phyloP scores from a whole-genome alignment of 768 basidiomycete genomes.

The Mycena olivaceomarginata region DNA sequence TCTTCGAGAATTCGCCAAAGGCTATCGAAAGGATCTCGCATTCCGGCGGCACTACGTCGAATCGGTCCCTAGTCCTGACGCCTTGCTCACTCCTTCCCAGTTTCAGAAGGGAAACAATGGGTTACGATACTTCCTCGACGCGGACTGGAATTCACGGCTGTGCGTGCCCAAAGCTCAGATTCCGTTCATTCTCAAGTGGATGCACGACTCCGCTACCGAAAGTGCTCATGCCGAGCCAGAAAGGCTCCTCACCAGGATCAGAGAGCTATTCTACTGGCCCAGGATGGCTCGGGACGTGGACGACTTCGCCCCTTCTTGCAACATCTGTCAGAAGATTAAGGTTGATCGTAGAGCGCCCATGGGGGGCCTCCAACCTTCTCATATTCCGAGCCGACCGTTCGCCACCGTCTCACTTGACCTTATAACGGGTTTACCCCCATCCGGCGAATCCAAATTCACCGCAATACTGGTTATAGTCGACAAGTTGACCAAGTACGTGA shows the following conservation, averaged over 20 bases:
- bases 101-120: constrained; percentile 26
- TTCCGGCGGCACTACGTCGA: not conserved
- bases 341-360: not conserved
- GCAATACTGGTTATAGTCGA: constrained; percentile 52
- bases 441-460: constrained; percentile 45
- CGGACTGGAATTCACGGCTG: constrained; percentile 14
- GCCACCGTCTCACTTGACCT: constrained; percentile 9
- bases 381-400: constrained; percentile 12
- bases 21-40: not conserved
- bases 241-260: not conserved
- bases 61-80: not conserved
- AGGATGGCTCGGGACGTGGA: not conserved
- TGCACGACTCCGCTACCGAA: not conserved
- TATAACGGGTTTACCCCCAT: constrained; percentile 20
- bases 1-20: not conserved
- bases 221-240: not conserved
- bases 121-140: constrained; percentile 29
- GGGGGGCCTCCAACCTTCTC: constrained; percentile 10
- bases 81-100: constrained; percentile 1
- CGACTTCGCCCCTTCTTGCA: not conserved
- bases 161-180: constrained; percentile 38
- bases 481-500: constrained; percentile 55
- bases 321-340: constrained; percentile 28
- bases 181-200: constrained; percentile 30
- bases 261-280: constrained; percentile 23